Conservation (phyloP, 164 flowering plant genomes). For the Magnolia kwangsiensis region DNA sequence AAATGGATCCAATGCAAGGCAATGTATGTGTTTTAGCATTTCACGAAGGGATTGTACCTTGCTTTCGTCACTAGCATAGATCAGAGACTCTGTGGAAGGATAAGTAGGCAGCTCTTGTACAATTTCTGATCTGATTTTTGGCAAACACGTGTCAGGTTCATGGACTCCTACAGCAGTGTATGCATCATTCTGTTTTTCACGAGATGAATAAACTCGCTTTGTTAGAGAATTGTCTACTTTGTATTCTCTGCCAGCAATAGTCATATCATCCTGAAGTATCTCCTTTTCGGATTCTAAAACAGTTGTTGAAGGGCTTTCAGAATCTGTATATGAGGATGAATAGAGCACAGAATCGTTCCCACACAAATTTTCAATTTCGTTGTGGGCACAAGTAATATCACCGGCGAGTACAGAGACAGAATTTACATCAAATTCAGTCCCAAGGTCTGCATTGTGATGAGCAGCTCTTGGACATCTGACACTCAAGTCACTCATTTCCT, state of each 20-base stretch:
- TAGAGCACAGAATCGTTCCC: not conserved
- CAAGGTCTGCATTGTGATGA: not conserved
- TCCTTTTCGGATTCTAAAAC: constrained; percentile 1
- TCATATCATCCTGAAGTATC: not conserved
- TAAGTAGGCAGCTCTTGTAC: not conserved
- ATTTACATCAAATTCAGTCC: not conserved
- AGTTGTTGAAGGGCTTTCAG: not conserved
- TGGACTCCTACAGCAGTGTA: not conserved
- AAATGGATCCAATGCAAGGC: not conserved
- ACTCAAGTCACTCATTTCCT: not conserved
- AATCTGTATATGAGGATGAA: not conserved
- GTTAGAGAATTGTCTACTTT: not conserved
- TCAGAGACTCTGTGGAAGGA: not conserved
- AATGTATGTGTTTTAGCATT: not conserved
- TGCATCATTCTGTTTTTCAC: not conserved
- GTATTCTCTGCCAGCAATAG: not conserved
- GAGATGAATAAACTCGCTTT: not conserved
- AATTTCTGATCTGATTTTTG: not conserved
- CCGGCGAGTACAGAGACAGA: not conserved
- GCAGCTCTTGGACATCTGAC: not conserved
- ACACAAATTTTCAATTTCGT: not conserved
- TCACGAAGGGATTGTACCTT: not conserved
- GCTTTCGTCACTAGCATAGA: not conserved
- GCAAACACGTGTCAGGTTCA: not conserved
- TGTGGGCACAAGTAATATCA: not conserved